Evolutionary conservation across 1,284 basidiomycete genomes (phyloP), one percentile per base, ranked within the genome.

Genomic region (Marasmius tenuissimus): DNA sequence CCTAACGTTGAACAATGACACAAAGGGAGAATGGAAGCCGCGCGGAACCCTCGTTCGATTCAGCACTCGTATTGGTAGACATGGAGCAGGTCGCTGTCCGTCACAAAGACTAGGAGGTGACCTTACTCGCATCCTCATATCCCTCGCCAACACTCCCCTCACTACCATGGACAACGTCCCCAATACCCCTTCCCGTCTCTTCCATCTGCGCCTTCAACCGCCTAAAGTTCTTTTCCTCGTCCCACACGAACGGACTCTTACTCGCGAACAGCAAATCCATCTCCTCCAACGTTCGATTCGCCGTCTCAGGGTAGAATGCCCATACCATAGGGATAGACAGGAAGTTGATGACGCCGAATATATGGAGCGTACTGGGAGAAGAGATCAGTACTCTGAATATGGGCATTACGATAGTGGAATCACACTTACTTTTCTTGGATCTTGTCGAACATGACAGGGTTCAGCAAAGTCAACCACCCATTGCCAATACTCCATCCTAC

Each of bases 401-500:
- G 3, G 7, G 10, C 18, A 9, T 16, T n/a, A 27, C 42, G 45
- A 14, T n/a, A 11, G 4, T 10, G 18, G 37, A 4, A 53, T n/a
- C 18, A 14, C 49, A 58, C 69, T 58, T 48, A 73, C 73, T 71
- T 73, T 66, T 75, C 74, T 39, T 71, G 64, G 63, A 73, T 75
- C 64, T 69, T 74, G 75, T 78, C 68, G 71, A 79, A 61, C 72
- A 74, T 73, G 27, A 74, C 69, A 12, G 72, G 72, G 45, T 72
- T 74, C 42, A 74, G 57, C 51, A 74, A 59, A 33, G 68, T 72
- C 18, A 72, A 68, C 75, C 75, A 76, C 2, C 75, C 84, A 75
- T 85, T 71, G 73, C 85, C 74, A 77, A 83, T 77, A 67, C 83
- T 78, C 81, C 81, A 82, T 18, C 81, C 81, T 45, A 81, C 71